Conservation (phyloP, 345 rosid species). For the Citrus unshiu region DNA sequence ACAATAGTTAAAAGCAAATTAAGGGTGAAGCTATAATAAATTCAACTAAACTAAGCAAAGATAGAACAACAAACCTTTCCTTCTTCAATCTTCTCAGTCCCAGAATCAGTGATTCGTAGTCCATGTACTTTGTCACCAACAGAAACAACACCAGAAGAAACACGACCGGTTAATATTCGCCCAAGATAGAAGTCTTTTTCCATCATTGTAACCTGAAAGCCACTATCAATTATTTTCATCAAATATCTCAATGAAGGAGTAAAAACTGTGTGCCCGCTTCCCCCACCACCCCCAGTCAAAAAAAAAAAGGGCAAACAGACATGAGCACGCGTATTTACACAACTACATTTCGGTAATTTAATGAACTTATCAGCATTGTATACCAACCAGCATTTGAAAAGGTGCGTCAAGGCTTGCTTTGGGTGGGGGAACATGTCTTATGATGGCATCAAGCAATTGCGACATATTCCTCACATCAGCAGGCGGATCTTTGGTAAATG, state of each 20-base stretch:
- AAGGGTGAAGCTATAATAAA: background rate
- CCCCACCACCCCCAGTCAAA: background rate
- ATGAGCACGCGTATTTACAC: background rate
- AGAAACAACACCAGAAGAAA: constrained; percentile 66
- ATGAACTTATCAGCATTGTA: background rate
- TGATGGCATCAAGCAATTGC: constrained; percentile 78
- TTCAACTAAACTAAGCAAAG: background rate
- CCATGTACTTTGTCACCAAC: constrained; percentile 88
- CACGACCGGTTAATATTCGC: constrained; percentile 88
- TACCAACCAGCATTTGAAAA: constrained; percentile 93
- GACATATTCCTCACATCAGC: constrained; percentile 78
- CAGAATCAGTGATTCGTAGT: constrained; percentile 56
- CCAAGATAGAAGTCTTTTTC: constrained; percentile 90
- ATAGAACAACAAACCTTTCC: constrained; percentile 63
- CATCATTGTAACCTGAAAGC: constrained; percentile 94
- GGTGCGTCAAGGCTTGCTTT: constrained; percentile 74
- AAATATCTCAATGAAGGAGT: background rate
- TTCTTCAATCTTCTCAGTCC: constrained; percentile 84
- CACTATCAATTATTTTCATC: constrained; percentile 12
- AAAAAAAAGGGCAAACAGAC: background rate
- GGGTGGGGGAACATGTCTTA: constrained; percentile 82
- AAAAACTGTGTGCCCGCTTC: background rate
- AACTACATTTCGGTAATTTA: background rate
- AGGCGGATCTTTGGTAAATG: constrained; percentile 84
- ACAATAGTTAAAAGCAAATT: background rate